Base-by-base conservation (phyloP, 2,329 filamentous ascomycete genomes). In the Rutstroemia sp. region DNA sequence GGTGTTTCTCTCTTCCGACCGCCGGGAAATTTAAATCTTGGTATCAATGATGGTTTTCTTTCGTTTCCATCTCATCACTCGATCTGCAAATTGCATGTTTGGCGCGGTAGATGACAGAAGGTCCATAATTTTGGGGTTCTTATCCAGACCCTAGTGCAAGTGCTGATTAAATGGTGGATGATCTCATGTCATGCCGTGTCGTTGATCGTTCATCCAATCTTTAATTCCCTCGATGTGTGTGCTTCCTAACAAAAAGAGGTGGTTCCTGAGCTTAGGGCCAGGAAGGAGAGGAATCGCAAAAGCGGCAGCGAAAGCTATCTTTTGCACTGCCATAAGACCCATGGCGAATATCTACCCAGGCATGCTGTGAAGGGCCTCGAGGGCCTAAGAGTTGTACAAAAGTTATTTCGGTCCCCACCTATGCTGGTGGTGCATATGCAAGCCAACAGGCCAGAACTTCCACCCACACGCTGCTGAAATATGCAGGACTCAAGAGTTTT, bases 391-490 rank as follows among this genome's bases (percentile, higher is more conserved):
- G 52, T 42, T 55, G 52, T 36, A 55, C 52, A 44, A 25, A 14
- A 42, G 52, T 46, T 55, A 55, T 55, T 55, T 54, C 49, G 10
- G 36, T 34, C 49, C 52, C 40, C 46, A 34, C 34, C 42, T 45
- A 50, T 42, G 23, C 52, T 34, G 21, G 34, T 30, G 25, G n/a
- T 54, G 52, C 45, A 54, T 55, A 55, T 55, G 52, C 52, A 50
- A 55, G 52, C 52, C 52, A 54, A 27, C 51, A 54, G 51, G 48
- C 52, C 36, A 36, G 40, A 53, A 54, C 17, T 40, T 46, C 42
- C n/a, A 51, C 34, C 42, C n/a, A 51, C 34, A 50, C 52, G 16
- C 10, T 49, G 52, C 52, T 55, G 52, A 55, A 51, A 40, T 55
- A 25, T 55, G 46, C 46, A 49, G 46, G 46, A 40, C 30, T 34